Evolutionary conservation across 108 stramenopile species (phyloP), one percentile per base, ranked within the genome.

Genomic region (Skeletonema grethae): DNA sequence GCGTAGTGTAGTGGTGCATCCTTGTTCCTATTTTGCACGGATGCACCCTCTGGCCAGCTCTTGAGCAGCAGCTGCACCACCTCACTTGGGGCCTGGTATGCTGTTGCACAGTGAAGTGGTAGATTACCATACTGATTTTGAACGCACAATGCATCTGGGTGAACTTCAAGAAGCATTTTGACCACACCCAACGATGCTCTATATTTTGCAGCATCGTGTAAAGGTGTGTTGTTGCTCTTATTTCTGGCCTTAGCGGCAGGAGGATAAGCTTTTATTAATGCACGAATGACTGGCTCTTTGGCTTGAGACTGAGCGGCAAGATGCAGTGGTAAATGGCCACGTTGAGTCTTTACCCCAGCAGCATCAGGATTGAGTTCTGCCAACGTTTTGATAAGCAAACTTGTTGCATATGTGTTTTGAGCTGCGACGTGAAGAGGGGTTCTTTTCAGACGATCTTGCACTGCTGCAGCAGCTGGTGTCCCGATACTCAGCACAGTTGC

Each of bases 151-250:
- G 82, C 79, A 13, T 71, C 67, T 12, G 82, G 82, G 55, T 77
- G 73, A 7, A 76, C 72, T 25, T 83, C 82, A 64, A 84, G 57
- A 11, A 87, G 63, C 50, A 84, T 70, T 43, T 70, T 63, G 6
- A 84, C 74, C 39, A 82, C 80, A 2, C 82, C 87, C 18, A 61
- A 28, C 34, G 82, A 78, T 8, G 84, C 78, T 5, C 73, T 48
- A 43, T 85, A 84, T 63, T 87, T 83, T 29, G 84, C 83, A 34
- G 86, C 85, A 64, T 87, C 86, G 63, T 89, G 88, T 65, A 89
- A 79, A 1, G 85, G 84, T 15, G 82, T 85, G 57, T 89, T 87
- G 28, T 76, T 70, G 24, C 84, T 82, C 45, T 77, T 83, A 30
- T 83, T 87, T 15, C 70, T 32, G 28, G 74, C 75, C 55, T 82